Conservation (phyloP, 495 filamentous ascomycete genomes). For the Aspergillus biplanus region DNA sequence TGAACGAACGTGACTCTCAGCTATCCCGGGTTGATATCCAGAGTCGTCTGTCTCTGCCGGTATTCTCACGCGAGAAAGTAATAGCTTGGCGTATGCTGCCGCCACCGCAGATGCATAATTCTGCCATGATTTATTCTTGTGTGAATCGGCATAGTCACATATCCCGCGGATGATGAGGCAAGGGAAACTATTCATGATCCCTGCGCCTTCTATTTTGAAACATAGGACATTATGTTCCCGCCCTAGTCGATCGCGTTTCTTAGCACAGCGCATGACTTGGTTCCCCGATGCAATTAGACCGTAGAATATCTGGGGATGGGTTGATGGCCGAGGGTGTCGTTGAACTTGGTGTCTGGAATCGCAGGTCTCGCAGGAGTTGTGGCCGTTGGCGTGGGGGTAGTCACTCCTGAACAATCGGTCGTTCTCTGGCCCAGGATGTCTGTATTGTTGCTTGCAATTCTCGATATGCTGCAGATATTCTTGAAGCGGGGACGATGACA, state of each 20-base stretch:
- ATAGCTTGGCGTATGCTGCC: slow-evolving; percentile 37
- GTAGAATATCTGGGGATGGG: slow-evolving; percentile 18
- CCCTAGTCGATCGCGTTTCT: slow-evolving; percentile 23
- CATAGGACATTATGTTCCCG: slow-evolving; percentile 34
- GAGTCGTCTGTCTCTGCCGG: neutral
- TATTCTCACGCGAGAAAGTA: slow-evolving; percentile 15
- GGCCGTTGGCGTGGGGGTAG: slow-evolving; percentile 24
- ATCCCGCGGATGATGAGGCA: slow-evolving; percentile 40
- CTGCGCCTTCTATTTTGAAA: slow-evolving; percentile 54
- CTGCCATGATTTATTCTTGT: slow-evolving; percentile 44
- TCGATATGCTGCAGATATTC: slow-evolving; percentile 20
- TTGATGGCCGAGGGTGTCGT: neutral
- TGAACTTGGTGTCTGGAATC: neutral
- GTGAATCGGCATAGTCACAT: slow-evolving; percentile 41
- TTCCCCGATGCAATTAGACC: slow-evolving; percentile 27
- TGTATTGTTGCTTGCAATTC: slow-evolving; percentile 20
- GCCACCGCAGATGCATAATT: slow-evolving; percentile 35
- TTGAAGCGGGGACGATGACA: slow-evolving; percentile 21
- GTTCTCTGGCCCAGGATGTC: slow-evolving; percentile 19
- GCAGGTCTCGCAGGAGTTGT: slow-evolving; percentile 4
- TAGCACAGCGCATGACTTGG: slow-evolving; percentile 19
- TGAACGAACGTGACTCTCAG: neutral
- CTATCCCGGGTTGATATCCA: neutral
- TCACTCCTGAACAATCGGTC: slow-evolving; percentile 34
- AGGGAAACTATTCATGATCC: slow-evolving; percentile 35